These are phyloP conservation scores for Fusarium tjaetaba DNA, from an alignment of 2,329 filamentous ascomycete genomes.

Conservation along the genomic window DNA sequence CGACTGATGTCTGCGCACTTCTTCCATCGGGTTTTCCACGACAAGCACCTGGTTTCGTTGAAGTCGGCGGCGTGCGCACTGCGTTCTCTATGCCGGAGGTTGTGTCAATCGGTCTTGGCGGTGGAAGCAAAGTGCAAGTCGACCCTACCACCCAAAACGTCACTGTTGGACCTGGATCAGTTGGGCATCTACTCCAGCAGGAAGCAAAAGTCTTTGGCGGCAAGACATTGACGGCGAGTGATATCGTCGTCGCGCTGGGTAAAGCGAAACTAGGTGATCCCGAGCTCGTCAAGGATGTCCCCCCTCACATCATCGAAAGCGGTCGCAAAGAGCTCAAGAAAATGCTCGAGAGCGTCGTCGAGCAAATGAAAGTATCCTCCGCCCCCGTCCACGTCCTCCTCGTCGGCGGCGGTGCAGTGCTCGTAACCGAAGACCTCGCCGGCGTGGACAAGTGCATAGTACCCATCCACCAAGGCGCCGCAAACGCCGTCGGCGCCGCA, in stretches of 20 bases:
- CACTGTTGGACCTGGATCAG: slow-evolving; percentile 65
- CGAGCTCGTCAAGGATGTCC: slow-evolving; percentile 41
- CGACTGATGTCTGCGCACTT: slow-evolving; percentile 67
- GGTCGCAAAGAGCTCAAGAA: slow-evolving; percentile 52
- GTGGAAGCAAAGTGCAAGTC: slow-evolving; percentile 54
- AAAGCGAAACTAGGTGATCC: slow-evolving; percentile 46
- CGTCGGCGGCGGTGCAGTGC: slow-evolving; percentile 66
- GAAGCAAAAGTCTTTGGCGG: slow-evolving; percentile 65
- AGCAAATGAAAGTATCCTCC: slow-evolving; percentile 66
- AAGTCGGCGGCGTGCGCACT: slow-evolving; percentile 67
- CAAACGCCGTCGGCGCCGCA: slow-evolving; percentile 70
- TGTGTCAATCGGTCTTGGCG: slow-evolving; percentile 65
- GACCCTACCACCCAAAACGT: slow-evolving; percentile 43
- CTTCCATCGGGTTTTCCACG: slow-evolving; percentile 68
- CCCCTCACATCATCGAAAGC: slow-evolving; percentile 29
- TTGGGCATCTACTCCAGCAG: slow-evolving; percentile 60
- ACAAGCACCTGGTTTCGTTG: slow-evolving; percentile 66
- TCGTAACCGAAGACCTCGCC: slow-evolving; percentile 58
- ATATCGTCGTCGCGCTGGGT: slow-evolving; percentile 57
- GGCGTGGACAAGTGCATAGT: slow-evolving; percentile 62
- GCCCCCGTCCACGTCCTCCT: slow-evolving; percentile 62
- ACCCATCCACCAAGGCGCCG: slow-evolving; percentile 63
- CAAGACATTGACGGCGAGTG: slow-evolving; percentile 61
- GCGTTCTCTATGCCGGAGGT: slow-evolving; percentile 69
- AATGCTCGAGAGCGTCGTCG: slow-evolving; percentile 62